Base-by-base conservation (phyloP, 2,329 filamentous ascomycete species). In the Paecilomyces variotii region DNA sequence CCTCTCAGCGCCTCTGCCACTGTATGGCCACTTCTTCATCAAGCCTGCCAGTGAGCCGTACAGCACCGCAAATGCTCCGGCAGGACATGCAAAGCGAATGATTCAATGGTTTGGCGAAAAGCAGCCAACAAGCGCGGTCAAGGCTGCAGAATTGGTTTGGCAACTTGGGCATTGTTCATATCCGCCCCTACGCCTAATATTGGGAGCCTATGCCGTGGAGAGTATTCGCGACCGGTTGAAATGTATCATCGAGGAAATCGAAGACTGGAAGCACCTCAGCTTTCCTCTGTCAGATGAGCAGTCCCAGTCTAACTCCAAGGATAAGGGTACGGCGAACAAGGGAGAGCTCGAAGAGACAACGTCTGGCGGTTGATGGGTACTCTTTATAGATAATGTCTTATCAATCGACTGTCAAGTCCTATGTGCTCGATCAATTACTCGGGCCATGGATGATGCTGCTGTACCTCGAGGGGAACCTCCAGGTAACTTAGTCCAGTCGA, bases 201-300 rank as follows among this genome's bases (percentile, higher is more conserved):
- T 97, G 26, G 94, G 94, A 0, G 95, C 87, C 63, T 97, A 96
- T 76, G 93, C 94, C 1, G 93, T 97, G 39, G 93, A 99, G 73
- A 97, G 92, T 72, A 95, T 97, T 55, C 81, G 94, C 14, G 94
- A 99, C 76, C 82, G 93, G 24, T 76, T 97, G 68, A 84, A 91
- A 64, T 93, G 89, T 61, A 90, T 97, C 49, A 97, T 92, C 11
- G 94, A 97, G 74, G 94, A 99, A 78, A 84, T 95, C 64, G 91
- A 95, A 75, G 91, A 95, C 70, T 96, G 91, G 90, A 94, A 92
- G 68, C 87, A 93, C 70, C 78, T 95, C 30, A 90, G 90, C 71
- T 92, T 91, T 62, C 79, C 80, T 7, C 63, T 71, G 12, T 63
- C 70, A 26, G 76, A 78, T 35, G 63, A 70, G 49, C 68, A 66